phyloP scores from a whole-genome alignment of 2,329 filamentous ascomycete species.

The Fusarium siculi region DNA sequence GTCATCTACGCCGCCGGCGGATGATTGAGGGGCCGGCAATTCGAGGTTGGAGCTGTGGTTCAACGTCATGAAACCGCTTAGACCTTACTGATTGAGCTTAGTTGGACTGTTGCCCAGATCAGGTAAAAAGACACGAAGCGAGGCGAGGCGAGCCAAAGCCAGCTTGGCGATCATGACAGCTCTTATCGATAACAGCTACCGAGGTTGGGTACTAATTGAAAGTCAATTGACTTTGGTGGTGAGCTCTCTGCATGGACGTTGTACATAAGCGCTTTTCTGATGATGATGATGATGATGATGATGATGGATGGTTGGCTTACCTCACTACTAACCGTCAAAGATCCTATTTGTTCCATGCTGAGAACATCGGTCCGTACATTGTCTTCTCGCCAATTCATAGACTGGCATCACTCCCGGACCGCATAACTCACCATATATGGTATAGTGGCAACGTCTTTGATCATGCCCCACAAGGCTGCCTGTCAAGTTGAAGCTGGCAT shows the following conservation, averaged over 20 bases:
- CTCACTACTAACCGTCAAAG: not conserved
- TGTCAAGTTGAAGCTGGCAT: not conserved
- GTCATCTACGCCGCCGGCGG: conserved; percentile 3
- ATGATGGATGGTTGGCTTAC: not conserved
- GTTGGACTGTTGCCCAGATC: not conserved
- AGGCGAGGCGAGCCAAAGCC: not conserved
- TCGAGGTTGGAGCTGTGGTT: conserved; percentile 12
- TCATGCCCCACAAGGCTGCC: conserved; percentile 2
- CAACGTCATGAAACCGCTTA: conserved; percentile 20
- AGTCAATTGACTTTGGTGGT: not conserved
- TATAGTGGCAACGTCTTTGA: conserved; percentile 4
- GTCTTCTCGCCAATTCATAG: not conserved
- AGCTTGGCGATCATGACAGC: conserved; percentile 19
- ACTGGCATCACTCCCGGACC: conserved; percentile 14
- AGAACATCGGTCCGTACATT: not conserved
- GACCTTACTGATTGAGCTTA: conserved; percentile 30
- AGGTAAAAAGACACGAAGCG: conserved; percentile 1
- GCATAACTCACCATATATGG: conserved; percentile 8
- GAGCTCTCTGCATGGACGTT: not conserved
- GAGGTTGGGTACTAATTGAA: not conserved
- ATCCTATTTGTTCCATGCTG: not conserved
- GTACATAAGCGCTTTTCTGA: not conserved
- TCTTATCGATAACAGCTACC: conserved; percentile 25
- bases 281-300: not conserved
- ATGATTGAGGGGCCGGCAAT: conserved; percentile 15